These are phyloP conservation scores for Hortaea werneckii DNA, from an alignment of 2,329 filamentous ascomycete genomes.

Conservation along the genomic window DNA sequence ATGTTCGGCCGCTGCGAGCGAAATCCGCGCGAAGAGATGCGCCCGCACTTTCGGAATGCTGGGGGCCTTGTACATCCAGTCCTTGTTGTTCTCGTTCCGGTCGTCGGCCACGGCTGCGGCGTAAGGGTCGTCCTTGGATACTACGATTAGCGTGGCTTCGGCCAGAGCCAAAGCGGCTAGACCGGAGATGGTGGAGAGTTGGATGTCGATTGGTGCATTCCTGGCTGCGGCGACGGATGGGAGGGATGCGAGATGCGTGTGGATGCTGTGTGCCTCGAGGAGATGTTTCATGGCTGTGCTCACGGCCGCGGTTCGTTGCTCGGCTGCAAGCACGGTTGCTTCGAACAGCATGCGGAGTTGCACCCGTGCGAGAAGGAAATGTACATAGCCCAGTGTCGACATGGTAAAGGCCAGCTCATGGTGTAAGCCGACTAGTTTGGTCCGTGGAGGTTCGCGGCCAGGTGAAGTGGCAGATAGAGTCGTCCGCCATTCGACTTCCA, in stretches of 20 bases:
- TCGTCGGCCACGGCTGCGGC: slow-evolving; percentile 70
- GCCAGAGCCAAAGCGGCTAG: slow-evolving; percentile 59
- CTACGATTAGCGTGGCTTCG: slow-evolving; percentile 80
- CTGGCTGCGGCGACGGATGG: slow-evolving; percentile 40
- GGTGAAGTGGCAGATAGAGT: slow-evolving; percentile 59
- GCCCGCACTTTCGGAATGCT: slow-evolving; percentile 82
- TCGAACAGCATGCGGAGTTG: slow-evolving; percentile 66
- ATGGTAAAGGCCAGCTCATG: slow-evolving; percentile 75
- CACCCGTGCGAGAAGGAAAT: slow-evolving; percentile 61
- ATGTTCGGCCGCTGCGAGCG: slow-evolving; percentile 79
- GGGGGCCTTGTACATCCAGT: slow-evolving; percentile 94
- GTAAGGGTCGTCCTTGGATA: slow-evolving; percentile 91
- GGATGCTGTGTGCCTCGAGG: slow-evolving; percentile 67
- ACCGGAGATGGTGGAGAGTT: slow-evolving; percentile 33
- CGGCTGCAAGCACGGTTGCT: slow-evolving; percentile 48
- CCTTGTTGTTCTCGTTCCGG: slow-evolving; percentile 70
- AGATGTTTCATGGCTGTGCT: slow-evolving; percentile 66
- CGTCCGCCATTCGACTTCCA: slow-evolving; percentile 72
- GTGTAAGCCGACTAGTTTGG: slow-evolving; percentile 63
- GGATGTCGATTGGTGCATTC: slow-evolving; percentile 32
- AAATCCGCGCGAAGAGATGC: slow-evolving; percentile 77
- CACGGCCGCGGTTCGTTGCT: slow-evolving; percentile 61
- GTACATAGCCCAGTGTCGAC: slow-evolving; percentile 63
- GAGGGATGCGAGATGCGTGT: slow-evolving; percentile 52
- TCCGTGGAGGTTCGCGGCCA: slow-evolving; percentile 53